phyloP scores from a whole-genome alignment of 148 eudicot species.

The Hydrangea macrophylla region DNA sequence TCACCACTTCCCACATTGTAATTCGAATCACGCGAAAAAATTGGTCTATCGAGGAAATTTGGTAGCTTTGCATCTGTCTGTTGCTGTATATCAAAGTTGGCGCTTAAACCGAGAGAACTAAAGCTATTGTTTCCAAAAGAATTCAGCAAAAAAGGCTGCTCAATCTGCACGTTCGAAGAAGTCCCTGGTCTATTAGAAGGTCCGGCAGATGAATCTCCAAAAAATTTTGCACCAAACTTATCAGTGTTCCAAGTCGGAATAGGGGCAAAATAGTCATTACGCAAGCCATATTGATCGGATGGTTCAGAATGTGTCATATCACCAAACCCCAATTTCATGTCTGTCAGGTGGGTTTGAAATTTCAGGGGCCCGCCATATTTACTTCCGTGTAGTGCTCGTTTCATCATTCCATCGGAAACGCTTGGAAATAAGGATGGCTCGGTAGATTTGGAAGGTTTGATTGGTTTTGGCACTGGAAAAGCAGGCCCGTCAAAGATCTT shows the following conservation, averaged over 20 bases:
- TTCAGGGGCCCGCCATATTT: conserved; percentile 47
- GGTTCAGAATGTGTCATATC: conserved; percentile 46
- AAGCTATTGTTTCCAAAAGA: conserved; percentile 38
- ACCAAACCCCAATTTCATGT: conserved; percentile 79
- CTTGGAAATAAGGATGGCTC: conserved; percentile 48
- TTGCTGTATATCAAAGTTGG: conserved; percentile 28
- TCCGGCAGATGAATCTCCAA: conserved; percentile 41
- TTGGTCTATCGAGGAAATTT: conserved; percentile 30
- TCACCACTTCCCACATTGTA: conserved; percentile 26
- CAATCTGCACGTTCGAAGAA: conserved; percentile 38
- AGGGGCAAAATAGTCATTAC: conserved; percentile 29
- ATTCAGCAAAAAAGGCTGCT: conserved; percentile 42
- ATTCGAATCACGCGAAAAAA: conserved; percentile 24
- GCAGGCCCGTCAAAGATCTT: conserved; percentile 58
- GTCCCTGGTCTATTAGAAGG: conserved; percentile 43
- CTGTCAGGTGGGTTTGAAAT: conserved; percentile 70
- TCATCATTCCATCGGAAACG: conserved; percentile 82
- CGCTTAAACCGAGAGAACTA: conserved; percentile 32
- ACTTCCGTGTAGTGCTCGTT: conserved; percentile 66
- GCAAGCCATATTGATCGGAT: conserved; percentile 33
- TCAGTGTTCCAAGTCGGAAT: conserved; percentile 44
- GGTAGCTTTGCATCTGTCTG: conserved; percentile 35
- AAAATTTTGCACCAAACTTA: conserved; percentile 32
- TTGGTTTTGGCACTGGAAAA: conserved; percentile 35
- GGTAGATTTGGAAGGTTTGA: conserved; percentile 34